phyloP scores from a whole-genome alignment of 768 basidiomycete genomes.

The Suillus ampliporus region DNA sequence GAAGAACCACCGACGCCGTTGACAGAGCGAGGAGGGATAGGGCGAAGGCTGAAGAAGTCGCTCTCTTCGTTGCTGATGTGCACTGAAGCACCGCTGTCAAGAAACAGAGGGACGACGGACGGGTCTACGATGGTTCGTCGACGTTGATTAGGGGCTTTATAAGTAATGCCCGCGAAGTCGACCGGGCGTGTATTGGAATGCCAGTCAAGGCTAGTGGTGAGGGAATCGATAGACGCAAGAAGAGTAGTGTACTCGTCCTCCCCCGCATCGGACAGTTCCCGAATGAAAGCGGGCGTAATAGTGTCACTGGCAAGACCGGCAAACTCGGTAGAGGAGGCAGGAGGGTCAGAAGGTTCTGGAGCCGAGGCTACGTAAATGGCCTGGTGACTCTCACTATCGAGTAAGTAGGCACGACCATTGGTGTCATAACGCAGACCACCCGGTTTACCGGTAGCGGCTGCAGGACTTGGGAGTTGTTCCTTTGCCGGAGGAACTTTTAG shows the following conservation, averaged over 20 bases:
- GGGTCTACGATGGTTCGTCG: not conserved
- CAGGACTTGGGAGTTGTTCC: too few species aligned
- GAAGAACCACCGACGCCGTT: conserved; percentile 34
- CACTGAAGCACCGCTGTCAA: conserved; percentile 31
- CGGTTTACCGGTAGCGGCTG: not conserved
- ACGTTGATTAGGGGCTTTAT: not conserved
- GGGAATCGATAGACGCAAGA: not conserved
- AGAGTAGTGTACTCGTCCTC: not conserved
- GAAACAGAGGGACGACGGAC: conserved; percentile 22
- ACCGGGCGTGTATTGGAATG: not conserved
- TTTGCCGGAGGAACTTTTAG: too few species aligned
- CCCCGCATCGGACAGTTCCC: not conserved
- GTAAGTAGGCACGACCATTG: not conserved
- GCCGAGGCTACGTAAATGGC: not conserved
- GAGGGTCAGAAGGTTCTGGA: not conserved
- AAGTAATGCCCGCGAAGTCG: not conserved
- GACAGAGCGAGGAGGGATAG: conserved; percentile 28
- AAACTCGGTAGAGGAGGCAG: not conserved
- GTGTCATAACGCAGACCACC: not conserved
- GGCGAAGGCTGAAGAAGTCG: conserved; percentile 30
- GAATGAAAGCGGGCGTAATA: not conserved
- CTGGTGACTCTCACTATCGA: not conserved
- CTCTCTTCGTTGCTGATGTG: conserved; percentile 29
- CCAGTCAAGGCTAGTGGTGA: too few species aligned
- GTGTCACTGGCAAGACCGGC: not conserved